Percentiles rank a stretch among this genome's conserved stretches.
phyloP scores from a whole-genome alignment of 108 stramenopile species.

The Cyclotella choctawhatcheeana region DNA sequence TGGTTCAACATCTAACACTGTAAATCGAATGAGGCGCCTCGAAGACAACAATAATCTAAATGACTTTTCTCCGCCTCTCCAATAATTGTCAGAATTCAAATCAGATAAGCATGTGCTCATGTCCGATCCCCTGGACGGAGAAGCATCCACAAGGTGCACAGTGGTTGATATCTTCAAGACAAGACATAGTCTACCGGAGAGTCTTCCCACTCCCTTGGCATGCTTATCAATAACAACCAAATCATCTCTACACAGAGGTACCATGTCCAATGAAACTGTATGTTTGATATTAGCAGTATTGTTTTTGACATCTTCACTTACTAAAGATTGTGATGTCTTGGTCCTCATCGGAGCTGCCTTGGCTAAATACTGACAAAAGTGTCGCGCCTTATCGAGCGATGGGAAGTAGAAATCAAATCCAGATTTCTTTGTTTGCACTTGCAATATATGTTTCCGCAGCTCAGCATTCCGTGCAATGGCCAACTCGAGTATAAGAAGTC shows the following conservation, averaged over 20 bases:
- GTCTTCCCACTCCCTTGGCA: constrained; percentile 69
- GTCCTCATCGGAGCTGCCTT: constrained; percentile 84
- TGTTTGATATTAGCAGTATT: constrained; percentile 95
- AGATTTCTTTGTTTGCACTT: constrained; percentile 81
- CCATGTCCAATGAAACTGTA: constrained; percentile 94
- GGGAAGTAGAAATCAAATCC: constrained; percentile 99
- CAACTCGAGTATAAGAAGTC: constrained; percentile 79
- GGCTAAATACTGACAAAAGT: constrained; percentile 88
- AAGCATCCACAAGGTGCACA: constrained; percentile 75
- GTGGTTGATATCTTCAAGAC: constrained; percentile 69
- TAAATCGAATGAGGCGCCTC: constrained; percentile 77
- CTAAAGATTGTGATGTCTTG: constrained; percentile 90
- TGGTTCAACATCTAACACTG: constrained; percentile 94
- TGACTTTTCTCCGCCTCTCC: constrained; percentile 73
- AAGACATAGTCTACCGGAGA: constrained; percentile 78
- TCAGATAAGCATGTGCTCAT: constrained; percentile 48
- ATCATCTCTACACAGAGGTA: constrained; percentile 97
- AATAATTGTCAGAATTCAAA: constrained; percentile 71
- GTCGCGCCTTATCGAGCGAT: constrained; percentile 74
- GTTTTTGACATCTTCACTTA: constrained; percentile 89
- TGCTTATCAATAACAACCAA: constrained; percentile 84
- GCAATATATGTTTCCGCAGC: constrained; percentile 83
- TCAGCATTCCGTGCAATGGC: constrained; percentile 70
- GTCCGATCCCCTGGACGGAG: constrained; percentile 58
- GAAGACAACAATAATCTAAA: constrained; percentile 70